A percentile compares a stretch with the other conserved stretches of the same genome.
These are phyloP conservation scores for Litchi chinensis DNA, from an alignment of 345 rosid species.

Conservation along the genomic window DNA sequence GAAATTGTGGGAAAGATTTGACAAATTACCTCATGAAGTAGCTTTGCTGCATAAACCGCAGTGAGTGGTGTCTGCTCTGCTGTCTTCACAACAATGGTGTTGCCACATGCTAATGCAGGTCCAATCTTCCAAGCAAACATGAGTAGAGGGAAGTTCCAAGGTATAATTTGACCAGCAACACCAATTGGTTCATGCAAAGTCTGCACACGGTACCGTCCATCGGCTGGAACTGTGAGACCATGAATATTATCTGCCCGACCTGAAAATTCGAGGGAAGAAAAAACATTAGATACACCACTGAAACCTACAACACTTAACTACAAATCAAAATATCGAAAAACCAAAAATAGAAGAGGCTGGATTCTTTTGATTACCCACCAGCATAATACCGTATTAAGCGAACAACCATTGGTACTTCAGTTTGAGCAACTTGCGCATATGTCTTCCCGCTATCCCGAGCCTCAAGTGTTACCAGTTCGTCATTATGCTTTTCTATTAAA, in stretches of 20 bases:
- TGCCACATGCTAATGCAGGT: conserved; percentile 92
- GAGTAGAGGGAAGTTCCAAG: conserved; percentile 96
- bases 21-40: conserved; percentile 73
- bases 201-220: conserved; percentile 74
- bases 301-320: conserved; percentile 1
- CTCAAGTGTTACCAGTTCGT: conserved; percentile 82
- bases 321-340: background rate
- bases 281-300: background rate
- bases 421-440: conserved; percentile 67
- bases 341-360: background rate
- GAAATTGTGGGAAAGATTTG: background rate
- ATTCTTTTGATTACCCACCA: conserved; percentile 49
- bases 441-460: conserved; percentile 94
- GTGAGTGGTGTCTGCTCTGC: conserved; percentile 95
- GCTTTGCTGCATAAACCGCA: conserved; percentile 58
- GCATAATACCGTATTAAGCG: conserved; percentile 86
- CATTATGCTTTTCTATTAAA: conserved; percentile 80
- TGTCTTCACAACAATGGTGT: conserved; percentile 81
- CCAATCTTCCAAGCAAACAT: conserved; percentile 93
- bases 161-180: conserved; percentile 94
- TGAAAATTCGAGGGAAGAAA: conserved; percentile 28
- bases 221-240: conserved; percentile 80
- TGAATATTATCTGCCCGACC: conserved; percentile 99
- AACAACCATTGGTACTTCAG: conserved; percentile 69
- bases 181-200: conserved; percentile 92